Conservation (phyloP, 768 basidiomycete species). For the Mycena pura region DNA sequence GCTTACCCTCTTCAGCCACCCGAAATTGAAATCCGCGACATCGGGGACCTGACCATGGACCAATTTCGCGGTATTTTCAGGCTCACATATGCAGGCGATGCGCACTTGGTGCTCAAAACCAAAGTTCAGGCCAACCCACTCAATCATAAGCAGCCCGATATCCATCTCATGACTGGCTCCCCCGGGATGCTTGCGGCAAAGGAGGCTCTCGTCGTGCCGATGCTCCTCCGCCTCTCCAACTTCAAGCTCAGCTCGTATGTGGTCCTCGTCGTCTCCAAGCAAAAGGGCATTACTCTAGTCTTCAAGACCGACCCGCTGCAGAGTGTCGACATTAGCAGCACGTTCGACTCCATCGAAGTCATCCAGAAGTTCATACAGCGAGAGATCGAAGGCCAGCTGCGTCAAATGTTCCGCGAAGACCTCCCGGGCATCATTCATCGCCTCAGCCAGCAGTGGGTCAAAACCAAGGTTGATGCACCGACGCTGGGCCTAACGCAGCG, state of each 20-base stretch:
- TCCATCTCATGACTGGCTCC: slow-evolving; percentile 84
- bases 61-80: slow-evolving; percentile 98
- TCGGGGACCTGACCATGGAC: slow-evolving; percentile 94
- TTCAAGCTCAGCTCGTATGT: slow-evolving; percentile 95
- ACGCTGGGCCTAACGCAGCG: slow-evolving; percentile 12
- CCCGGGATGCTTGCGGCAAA: slow-evolving; percentile 92
- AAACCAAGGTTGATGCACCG: slow-evolving; percentile 80
- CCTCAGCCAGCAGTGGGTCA: slow-evolving; percentile 95
- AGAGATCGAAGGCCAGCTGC: slow-evolving; percentile 95
- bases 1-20: slow-evolving; percentile 74
- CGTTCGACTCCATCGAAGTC: slow-evolving; percentile 97
- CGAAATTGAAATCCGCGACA: slow-evolving; percentile 95
- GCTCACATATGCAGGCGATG: slow-evolving; percentile 93
- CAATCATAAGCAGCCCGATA: slow-evolving; percentile 90
- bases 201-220: slow-evolving; percentile 95
- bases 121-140: slow-evolving; percentile 98
- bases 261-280: slow-evolving; percentile 95
- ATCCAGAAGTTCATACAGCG: slow-evolving; percentile 97
- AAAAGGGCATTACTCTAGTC: slow-evolving; percentile 97
- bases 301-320: slow-evolving; percentile 99
- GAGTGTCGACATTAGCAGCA: slow-evolving; percentile 96
- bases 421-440: slow-evolving; percentile 96
- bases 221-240: slow-evolving; percentile 96
- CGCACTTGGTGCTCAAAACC: slow-evolving; percentile 85
- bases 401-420: slow-evolving; percentile 99